Conservation (phyloP, 2,329 filamentous ascomycete genomes). For the Colletotrichum filicis region DNA sequence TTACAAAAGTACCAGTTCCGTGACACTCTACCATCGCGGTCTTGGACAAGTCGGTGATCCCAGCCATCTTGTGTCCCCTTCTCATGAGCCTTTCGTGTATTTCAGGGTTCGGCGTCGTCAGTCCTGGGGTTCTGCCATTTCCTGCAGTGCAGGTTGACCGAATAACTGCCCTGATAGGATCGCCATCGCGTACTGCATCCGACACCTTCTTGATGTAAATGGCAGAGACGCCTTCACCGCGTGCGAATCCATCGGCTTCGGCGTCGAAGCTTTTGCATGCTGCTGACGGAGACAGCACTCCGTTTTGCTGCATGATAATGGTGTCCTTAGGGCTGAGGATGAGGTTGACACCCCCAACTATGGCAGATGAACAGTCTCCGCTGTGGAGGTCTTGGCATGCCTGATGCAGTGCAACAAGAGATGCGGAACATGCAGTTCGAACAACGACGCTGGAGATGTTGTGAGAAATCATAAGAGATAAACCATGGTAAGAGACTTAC, state of each 20-base stretch:
- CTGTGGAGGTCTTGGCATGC: conserved; percentile 46
- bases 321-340: conserved; percentile 46
- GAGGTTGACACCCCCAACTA: conserved; percentile 50
- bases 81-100: conserved; percentile 50
- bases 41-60: conserved; percentile 39
- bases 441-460: conserved; percentile 40
- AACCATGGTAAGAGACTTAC: conserved; percentile 29
- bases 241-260: conserved; percentile 60
- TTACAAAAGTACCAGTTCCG: conserved; percentile 51
- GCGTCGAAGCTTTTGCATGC: conserved; percentile 52
- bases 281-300: conserved; percentile 48
- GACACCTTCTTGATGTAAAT: conserved; percentile 58
- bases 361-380: conserved; percentile 42
- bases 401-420: conserved; percentile 47
- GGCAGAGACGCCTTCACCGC: conserved; percentile 59
- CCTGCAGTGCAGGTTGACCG: conserved; percentile 47
- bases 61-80: conserved; percentile 46
- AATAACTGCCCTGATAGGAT: conserved; percentile 54
- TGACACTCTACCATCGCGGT: conserved; percentile 52
- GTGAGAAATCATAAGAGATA: neutral
- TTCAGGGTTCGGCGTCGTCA: conserved; percentile 50
- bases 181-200: conserved; percentile 58
- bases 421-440: conserved; percentile 53
- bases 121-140: conserved; percentile 54
- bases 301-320: conserved; percentile 45